Base-by-base conservation (phyloP, 306 rosid genomes). In the Ormosia emarginata region DNA sequence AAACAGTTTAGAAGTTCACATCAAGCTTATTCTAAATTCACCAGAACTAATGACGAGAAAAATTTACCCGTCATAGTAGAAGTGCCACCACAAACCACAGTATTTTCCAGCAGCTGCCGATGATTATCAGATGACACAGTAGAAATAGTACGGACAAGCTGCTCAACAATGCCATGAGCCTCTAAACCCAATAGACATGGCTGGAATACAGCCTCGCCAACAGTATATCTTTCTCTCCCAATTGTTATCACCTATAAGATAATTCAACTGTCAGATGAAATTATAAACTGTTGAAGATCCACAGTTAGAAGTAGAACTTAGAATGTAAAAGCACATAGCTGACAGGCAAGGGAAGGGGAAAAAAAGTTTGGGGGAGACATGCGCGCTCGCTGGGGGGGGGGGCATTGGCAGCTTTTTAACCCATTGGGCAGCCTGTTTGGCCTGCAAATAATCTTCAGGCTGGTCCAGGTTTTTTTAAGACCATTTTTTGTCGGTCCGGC, bases 171-270 rank as follows among this genome's bases (percentile, higher is more conserved):
- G 39, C 98, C 98, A 77, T 93, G 98, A 5, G 97, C 87, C 79
- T 95, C 99, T 82, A 93, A 86, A 79, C 98, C 95, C 90, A 93
- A 81, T 55, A 91, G 86, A 78, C 88, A 82, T 81, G 98, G 99
- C 72, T 92, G 98, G 84, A 95, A 95, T 71, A 95, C 87, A 79
- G 99, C 97, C 87, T 95, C 99, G 0, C 99, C 99, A 52, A 92
- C 87, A 32, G 97, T 90, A 79, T 88, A 95, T 78, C 91, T 92
- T 85, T 95, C 99, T 75, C 92, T 88, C 81, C 96, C 97, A 70
- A 95, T 88, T 52, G 90, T 89, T 82, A 95, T 90, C 56, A 92
- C 96, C 99, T 93, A 84, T 74, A 87, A 81, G 40, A 72, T 74
- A 68, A 74, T 74, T 52, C 61, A 86, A 37, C 53, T n/a, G 7